Conservation (phyloP, 129 eudicot genomes). For the Flaveria sonorensis region DNA sequence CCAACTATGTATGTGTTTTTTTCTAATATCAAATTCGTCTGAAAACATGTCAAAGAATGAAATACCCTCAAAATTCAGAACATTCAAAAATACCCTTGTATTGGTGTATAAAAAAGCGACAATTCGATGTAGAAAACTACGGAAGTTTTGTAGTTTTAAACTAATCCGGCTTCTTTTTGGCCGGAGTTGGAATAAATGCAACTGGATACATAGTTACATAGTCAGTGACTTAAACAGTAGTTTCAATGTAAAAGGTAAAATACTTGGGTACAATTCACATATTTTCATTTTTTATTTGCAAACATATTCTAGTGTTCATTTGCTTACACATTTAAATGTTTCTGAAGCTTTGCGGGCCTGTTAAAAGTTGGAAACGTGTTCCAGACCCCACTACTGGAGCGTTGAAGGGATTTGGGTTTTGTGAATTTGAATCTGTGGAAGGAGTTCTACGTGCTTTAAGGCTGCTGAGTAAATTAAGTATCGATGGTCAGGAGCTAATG, state of each 20-base stretch:
- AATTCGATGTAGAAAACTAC: background rate
- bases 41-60: background rate
- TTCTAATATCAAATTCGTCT: background rate
- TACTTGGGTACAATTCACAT: background rate
- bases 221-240: background rate
- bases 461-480: constrained; percentile 71
- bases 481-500: constrained; percentile 94
- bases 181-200: background rate
- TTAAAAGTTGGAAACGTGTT: constrained; percentile 94
- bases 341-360: constrained; percentile 92
- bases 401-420: constrained; percentile 82
- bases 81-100: no score
- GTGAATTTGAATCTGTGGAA: constrained; percentile 97
- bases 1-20: background rate
- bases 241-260: background rate
- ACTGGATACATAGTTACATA: background rate
- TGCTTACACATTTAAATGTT: background rate
- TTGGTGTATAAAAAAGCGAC: background rate
- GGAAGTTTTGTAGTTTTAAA: no score
- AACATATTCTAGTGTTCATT: background rate
- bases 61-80: background rate
- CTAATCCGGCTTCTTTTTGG: background rate
- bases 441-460: constrained; percentile 95
- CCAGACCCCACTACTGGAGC: constrained; percentile 86
- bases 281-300: background rate